Base-by-base conservation (phyloP, 2,329 filamentous ascomycete species). In the Dothistroma pini region DNA sequence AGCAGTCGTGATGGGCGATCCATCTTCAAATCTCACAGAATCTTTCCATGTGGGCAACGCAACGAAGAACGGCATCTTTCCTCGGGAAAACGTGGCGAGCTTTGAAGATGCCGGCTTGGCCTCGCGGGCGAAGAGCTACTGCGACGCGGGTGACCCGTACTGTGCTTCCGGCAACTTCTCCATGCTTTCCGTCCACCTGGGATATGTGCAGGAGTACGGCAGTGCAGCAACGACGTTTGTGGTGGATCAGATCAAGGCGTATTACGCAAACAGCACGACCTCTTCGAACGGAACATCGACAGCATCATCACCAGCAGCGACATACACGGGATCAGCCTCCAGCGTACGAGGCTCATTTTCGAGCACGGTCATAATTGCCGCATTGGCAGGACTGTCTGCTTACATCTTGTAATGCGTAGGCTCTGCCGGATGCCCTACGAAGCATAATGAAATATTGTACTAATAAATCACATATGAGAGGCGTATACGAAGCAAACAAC, bases 1-100 rank as follows among this genome's bases (percentile, higher is more conserved):
- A 1, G 54, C 57, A 6, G 53, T 64, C 19, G 52, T 62, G 35
- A 66, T 67, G 63, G 65, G 65, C 4, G 65, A 67, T 12, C 65
- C 65, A 9, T 55, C 57, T 12, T 57, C 63, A 53, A 56, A 63
- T 35, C 57, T 56, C 1, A 55, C 59, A 32, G 58, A 64, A 25
- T 25, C 60, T 25, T 62, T 61, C 51, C 65, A 66, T 44, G 63
- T 67, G 14, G 65, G 65, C 4, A 67, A 66, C 35, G 60, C 65
- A 9, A 64, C 62, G 16, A 62, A 61, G 29, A 44, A 59, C 22
- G 63, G 61, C n/a, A n/a, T 67, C 14, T 67, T 66, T 44, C 54
- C 59, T 1, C 63, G 65, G 7, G 41, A 52, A 7, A 59, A 65
- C 21, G 54, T 60, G 11, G 41, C 41, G 4, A 54, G 58, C 16